Evolutionary conservation across 2,329 filamentous ascomycete genomes (phyloP).

Genomic region (Periglandula ipomoeae): DNA sequence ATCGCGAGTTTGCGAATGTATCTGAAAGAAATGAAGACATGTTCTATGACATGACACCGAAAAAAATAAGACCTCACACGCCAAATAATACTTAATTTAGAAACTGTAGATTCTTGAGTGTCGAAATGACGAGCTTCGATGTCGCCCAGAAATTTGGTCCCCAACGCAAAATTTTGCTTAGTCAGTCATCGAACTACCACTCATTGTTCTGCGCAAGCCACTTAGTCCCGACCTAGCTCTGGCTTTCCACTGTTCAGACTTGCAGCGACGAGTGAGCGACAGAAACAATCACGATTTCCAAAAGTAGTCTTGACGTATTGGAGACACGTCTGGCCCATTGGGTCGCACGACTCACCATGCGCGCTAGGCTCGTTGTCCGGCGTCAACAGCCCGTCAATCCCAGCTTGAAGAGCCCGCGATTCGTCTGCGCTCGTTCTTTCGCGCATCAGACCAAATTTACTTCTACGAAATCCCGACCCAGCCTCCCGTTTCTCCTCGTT

Average conservation of each 20-base stretch:
- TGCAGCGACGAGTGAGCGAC: background rate
- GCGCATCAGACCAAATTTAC: constrained; percentile 19
- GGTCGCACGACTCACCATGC: constrained; percentile 22
- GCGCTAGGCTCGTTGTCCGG: constrained; percentile 28
- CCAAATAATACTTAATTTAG: background rate
- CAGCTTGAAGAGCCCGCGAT: constrained; percentile 11
- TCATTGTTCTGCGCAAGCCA: background rate
- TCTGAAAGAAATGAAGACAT: constrained; percentile 38
- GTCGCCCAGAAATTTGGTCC: background rate
- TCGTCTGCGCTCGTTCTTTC: constrained; percentile 17
- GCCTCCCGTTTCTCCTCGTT: constrained; percentile 39
- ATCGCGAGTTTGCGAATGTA: constrained; percentile 33
- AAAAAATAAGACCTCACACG: background rate
- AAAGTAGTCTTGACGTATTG: too few relatives aligned
- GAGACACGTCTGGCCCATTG: constrained; percentile 5
- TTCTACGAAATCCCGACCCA: constrained; percentile 23
- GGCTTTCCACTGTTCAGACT: background rate
- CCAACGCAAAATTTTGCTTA: background rate
- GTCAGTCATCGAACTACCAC: background rate
- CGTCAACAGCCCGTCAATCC: constrained; percentile 11
- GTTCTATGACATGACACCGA: constrained; percentile 11
- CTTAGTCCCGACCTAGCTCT: background rate
- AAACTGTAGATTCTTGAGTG: background rate
- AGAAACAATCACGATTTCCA: too few relatives aligned
- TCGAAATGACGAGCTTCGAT: background rate